phyloP scores from a whole-genome alignment of 495 filamentous ascomycete species.

The Tuber microsphaerosporum region DNA sequence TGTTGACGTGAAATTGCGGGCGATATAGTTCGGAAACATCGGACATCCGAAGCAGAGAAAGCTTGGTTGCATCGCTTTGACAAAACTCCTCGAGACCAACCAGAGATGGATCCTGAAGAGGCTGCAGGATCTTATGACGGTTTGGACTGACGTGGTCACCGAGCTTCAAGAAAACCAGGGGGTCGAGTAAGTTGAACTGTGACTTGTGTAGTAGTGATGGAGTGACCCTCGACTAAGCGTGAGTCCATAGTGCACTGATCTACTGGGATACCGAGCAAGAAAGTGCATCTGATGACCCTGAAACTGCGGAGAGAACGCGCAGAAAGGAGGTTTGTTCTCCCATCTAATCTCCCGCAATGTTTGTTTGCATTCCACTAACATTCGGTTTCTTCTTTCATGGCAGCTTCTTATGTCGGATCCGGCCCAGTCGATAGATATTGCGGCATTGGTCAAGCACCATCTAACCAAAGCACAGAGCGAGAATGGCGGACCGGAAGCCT shows the following conservation, averaged over 20 bases:
- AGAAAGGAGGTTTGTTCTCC: constrained; percentile 37
- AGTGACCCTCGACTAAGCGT: background rate
- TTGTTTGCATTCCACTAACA: background rate
- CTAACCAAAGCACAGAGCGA: constrained; percentile 58
- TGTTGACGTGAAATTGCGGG: constrained; percentile 4
- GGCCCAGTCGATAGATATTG: constrained; percentile 63
- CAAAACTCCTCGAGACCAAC: constrained; percentile 60
- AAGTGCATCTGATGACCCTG: constrained; percentile 44
- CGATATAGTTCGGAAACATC: constrained; percentile 61
- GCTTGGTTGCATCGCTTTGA: constrained; percentile 72
- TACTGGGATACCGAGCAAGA: constrained; percentile 45
- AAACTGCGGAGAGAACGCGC: constrained; percentile 58
- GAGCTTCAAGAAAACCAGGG: constrained; percentile 58
- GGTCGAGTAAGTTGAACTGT: constrained; percentile 43
- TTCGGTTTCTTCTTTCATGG: constrained; percentile 13
- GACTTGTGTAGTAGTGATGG: background rate
- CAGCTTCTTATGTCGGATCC: constrained; percentile 58
- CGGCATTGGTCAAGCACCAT: constrained; percentile 60
- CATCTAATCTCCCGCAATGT: background rate
- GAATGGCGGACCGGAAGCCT: constrained; percentile 64
- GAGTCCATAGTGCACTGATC: constrained; percentile 44
- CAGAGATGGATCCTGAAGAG: constrained; percentile 52
- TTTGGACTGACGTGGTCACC: constrained; percentile 63
- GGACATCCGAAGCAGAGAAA: constrained; percentile 68
- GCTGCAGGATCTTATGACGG: constrained; percentile 59